Evolutionary conservation across 805 yeast species (phyloP), one percentile per base, ranked within the genome.

Genomic region (Saccharomycopsis sp.): DNA sequence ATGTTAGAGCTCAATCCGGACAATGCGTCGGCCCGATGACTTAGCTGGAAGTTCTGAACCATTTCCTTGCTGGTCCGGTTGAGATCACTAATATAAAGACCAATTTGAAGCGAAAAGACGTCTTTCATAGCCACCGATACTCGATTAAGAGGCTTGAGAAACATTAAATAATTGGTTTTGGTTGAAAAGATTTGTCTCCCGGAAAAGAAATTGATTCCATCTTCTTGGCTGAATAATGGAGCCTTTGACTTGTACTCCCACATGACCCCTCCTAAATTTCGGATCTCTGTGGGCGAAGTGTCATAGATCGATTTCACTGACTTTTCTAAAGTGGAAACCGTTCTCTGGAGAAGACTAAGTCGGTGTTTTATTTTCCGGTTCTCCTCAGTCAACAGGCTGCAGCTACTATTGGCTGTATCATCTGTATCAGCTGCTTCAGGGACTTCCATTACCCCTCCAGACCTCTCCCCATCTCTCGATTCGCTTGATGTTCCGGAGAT

Each of bases 1-100:
- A 55, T 59, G 38, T 60, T 56, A 19, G 58, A 54, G 34, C 52
- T 23, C 14, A 24, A 53, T 15, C 56, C 52, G 56, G 35, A 14
- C 57, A 56, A 7, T 20, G 24, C 22, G 47, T 22, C 25, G 56
- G 25, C 15, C 51, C 19, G 7, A 35, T 54, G 17, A 20, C 41
- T 38, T 2, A 58, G n/a, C 20, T 44, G 20, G n/a, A 12, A 25
- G 17, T 58, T 47, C 29, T 53, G 58, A 14, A 58, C 7, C 15
- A 15, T 15, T 15, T 50, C 50, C 23, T 60, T 60, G 9, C 47
- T 15, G 12, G 49, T 24, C 20, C 57, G 35, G 22, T 60, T 55
- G 19, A 17, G 35, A 15, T 24, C 14, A 23, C 54, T 52, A 15
- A 55, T 12, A 8, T 23, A 5, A n/a, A 3, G 22, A 29, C 34